Evolutionary conservation across 192 early-diverging fungal species (phyloP), one percentile per base, ranked within the genome.

Genomic region (Mortierella alpina): DNA sequence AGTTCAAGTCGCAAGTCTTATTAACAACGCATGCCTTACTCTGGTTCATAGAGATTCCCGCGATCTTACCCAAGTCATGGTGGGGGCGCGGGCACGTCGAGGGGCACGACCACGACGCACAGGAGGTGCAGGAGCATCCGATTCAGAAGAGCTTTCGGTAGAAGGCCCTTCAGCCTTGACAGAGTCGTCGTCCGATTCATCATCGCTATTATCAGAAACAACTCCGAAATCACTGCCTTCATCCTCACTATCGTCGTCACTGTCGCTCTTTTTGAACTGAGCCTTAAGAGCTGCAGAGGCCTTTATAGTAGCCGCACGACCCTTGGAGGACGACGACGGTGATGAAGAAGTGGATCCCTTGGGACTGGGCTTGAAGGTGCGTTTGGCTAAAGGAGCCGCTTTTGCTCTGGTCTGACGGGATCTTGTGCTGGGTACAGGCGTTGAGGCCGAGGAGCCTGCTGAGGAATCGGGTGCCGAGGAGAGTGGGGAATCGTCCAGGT

Each of bases 1-100:
- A 31, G 31, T 31, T 31, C 31, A 31, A 31, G 31, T 31, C 31
- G 31, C 31, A 31, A 31, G 31, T 31, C 31, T 1, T 1, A 31
- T 31, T 31, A 31, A 31, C 31, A 31, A 31, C 31, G 31, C 3
- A 31, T 31, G 31, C 1, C 31, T 31, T 31, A 31, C 31, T 31
- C 31, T 31, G 31, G 31, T 3, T 31, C 31, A 31, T 31, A 31
- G 1, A 31, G 31, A 3, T 31, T 31, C 31, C 31, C 31, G 31
- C 31, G 31, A 3, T 31, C 42, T 52, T 71, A 79, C 75, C 75
- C 75, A 78, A 0, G 68, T 65, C 31, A 70, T 7, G 5, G 20
- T 47, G 31, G 31, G 31, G 31, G 31, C 31, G 31, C 31, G 31
- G 31, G 4, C 42, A n/a, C 47, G 55, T 17, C 56, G n/a, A 14